Conservation (phyloP, 2,329 filamentous ascomycete species). For the Cordyceps pruinosa region DNA sequence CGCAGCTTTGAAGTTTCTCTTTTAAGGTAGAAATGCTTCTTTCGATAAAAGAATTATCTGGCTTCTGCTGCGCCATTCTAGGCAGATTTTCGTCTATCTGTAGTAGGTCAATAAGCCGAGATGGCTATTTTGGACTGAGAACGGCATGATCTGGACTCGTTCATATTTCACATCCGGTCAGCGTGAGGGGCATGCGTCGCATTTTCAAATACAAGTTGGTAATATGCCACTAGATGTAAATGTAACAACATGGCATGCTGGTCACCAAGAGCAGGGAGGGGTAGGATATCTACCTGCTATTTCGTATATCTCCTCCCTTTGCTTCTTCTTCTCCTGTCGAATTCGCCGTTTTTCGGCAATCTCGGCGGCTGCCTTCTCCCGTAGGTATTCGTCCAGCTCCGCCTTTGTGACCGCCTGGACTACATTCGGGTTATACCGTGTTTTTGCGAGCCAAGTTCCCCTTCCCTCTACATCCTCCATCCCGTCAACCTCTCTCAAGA, state of each 20-base stretch:
- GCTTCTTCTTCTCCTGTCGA: constrained; percentile 8
- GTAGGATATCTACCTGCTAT: background rate
- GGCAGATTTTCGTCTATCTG: too few species aligned
- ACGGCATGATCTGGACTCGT: too few species aligned
- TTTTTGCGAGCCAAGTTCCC: constrained; percentile 2
- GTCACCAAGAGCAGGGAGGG: background rate
- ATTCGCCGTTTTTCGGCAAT: constrained; percentile 3
- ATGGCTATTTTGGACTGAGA: too few species aligned
- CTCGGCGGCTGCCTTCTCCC: background rate
- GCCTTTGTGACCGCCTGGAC: constrained; percentile 1
- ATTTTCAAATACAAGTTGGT: too few species aligned
- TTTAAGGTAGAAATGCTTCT: too few species aligned
- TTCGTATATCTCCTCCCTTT: background rate
- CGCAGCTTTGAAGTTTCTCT: too few species aligned
- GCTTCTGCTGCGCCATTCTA: too few species aligned
- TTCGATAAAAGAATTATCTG: too few species aligned
- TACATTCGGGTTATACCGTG: background rate
- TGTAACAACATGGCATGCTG: background rate
- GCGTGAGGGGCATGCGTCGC: too few species aligned
- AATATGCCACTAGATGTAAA: background rate
- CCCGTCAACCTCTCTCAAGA: constrained; percentile 1
- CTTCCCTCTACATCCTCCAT: background rate
- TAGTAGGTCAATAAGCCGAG: too few species aligned
- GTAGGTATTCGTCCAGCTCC: constrained; percentile 6
- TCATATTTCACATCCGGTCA: too few species aligned